Conservation (phyloP, 163 green algal genomes). For the Chloromonas sp. region DNA sequence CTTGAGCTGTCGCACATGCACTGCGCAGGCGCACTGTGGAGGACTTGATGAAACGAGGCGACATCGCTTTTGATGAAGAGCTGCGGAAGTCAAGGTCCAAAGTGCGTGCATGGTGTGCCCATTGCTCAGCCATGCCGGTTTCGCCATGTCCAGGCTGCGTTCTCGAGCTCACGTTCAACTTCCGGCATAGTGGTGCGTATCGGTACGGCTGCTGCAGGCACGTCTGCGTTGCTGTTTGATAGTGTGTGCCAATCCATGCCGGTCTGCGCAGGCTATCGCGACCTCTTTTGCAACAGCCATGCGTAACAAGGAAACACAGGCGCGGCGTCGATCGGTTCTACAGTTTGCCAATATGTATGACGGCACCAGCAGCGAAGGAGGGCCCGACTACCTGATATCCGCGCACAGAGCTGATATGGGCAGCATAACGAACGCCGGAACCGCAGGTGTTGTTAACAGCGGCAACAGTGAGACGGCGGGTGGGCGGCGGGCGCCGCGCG, state of each 20-base stretch:
- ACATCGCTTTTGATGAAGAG: conserved; percentile 5
- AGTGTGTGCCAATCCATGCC: not conserved
- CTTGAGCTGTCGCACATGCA: too few relatives aligned
- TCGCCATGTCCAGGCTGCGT: too few relatives aligned
- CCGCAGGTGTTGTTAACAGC: too few relatives aligned
- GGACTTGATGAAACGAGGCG: not conserved
- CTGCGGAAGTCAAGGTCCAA: conserved; percentile 1
- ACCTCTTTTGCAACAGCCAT: not conserved
- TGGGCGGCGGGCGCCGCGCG: too few relatives aligned
- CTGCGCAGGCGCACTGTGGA: conserved; percentile 1
- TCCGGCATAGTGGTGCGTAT: too few relatives aligned
- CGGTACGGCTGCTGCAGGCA: too few relatives aligned
- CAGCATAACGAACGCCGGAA: too few relatives aligned
- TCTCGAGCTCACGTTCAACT: too few relatives aligned
- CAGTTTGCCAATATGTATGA: not conserved
- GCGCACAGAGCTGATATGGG: too few relatives aligned
- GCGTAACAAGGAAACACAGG: not conserved
- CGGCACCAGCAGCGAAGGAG: not conserved
- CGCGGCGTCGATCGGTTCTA: not conserved
- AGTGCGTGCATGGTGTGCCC: not conserved
- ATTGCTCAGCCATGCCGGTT: too few relatives aligned
- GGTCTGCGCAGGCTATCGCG: not conserved
- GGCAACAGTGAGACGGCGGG: too few relatives aligned
- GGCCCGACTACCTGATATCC: too few relatives aligned
- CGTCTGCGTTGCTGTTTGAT: not conserved